phyloP scores from a whole-genome alignment of 2,329 filamentous ascomycete species.

The Fusarium oligoseptatum region DNA sequence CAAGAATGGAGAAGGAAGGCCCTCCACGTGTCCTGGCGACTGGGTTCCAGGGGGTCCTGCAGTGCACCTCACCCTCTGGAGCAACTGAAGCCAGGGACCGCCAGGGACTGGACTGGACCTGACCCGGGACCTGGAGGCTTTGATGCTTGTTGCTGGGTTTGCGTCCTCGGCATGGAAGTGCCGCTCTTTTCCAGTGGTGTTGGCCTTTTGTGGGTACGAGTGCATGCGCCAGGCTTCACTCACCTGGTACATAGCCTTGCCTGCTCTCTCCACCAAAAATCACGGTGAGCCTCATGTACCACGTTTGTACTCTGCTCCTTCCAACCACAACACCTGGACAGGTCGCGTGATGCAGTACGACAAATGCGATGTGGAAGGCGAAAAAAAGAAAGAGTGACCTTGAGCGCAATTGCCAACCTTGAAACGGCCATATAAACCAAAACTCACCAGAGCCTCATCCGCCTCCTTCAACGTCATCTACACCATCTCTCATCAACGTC shows the following conservation, averaged over 20 bases:
- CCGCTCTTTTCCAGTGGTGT: conserved; percentile 15
- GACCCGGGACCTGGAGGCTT: not conserved
- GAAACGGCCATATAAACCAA: not conserved
- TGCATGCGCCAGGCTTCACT: conserved; percentile 17
- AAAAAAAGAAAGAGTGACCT: not conserved
- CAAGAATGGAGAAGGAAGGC: conserved; percentile 4
- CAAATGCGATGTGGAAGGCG: conserved; percentile 2
- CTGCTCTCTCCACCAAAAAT: conserved; percentile 9
- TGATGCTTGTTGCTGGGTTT: not conserved
- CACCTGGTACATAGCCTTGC: conserved; percentile 26
- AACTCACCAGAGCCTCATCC: not conserved
- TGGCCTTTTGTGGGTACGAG: conserved; percentile 20
- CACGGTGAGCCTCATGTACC: conserved; percentile 29
- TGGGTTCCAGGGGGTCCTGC: conserved; percentile 23
- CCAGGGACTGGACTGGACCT: conserved; percentile 12
- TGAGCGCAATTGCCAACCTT: not conserved
- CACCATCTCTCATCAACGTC: not conserved
- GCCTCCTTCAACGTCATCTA: not conserved
- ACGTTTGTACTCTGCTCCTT: conserved; percentile 4
- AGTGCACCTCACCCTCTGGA: conserved; percentile 12
- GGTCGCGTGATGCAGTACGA: conserved; percentile 38
- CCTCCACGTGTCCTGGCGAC: conserved; percentile 35
- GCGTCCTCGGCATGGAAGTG: conserved; percentile 36
- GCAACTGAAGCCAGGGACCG: conserved; percentile 3
- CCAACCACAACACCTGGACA: conserved; percentile 3